phyloP scores from a whole-genome alignment of 2,329 filamentous ascomycete genomes.

The Aspergillus felis region DNA sequence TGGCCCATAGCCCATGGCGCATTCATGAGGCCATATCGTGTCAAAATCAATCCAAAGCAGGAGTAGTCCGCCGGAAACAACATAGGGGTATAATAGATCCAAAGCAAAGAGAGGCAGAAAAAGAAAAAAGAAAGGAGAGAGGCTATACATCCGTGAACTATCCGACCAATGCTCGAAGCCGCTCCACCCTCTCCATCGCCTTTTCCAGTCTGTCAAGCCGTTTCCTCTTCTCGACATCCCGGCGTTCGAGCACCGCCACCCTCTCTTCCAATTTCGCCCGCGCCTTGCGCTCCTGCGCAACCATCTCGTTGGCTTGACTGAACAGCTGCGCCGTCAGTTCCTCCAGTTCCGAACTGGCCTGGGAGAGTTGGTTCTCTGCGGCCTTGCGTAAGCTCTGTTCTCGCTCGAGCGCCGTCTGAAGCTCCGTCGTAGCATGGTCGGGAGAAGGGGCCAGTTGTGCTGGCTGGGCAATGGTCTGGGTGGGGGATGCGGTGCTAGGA shows the following conservation, averaged over 20 bases:
- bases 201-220: constrained; percentile 54
- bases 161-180: constrained; percentile 53
- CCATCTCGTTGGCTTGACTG: constrained; percentile 64
- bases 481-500: constrained; percentile 30
- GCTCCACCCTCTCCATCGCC: constrained; percentile 54
- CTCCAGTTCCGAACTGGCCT: constrained; percentile 57
- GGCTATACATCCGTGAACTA: constrained; percentile 9
- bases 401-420: constrained; percentile 52
- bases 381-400: constrained; percentile 54
- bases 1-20: constrained; percentile 2
- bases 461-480: constrained; percentile 5
- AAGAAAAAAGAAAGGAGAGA: not conserved
- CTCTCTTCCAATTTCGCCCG: constrained; percentile 50
- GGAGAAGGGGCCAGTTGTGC: constrained; percentile 18
- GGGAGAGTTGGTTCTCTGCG: constrained; percentile 54
- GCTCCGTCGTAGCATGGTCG: constrained; percentile 33
- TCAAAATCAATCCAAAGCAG: constrained; percentile 4
- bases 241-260: constrained; percentile 43
- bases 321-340: constrained; percentile 59
- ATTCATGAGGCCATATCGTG: constrained; percentile 13
- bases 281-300: constrained; percentile 58
- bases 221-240: constrained; percentile 49
- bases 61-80: not conserved
- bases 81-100: constrained; percentile 2
- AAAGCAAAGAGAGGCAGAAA: constrained; percentile 1